These are phyloP conservation scores for Rhodotorula kratochvilovae DNA, from an alignment of 768 basidiomycete species.

Conservation along the genomic window DNA sequence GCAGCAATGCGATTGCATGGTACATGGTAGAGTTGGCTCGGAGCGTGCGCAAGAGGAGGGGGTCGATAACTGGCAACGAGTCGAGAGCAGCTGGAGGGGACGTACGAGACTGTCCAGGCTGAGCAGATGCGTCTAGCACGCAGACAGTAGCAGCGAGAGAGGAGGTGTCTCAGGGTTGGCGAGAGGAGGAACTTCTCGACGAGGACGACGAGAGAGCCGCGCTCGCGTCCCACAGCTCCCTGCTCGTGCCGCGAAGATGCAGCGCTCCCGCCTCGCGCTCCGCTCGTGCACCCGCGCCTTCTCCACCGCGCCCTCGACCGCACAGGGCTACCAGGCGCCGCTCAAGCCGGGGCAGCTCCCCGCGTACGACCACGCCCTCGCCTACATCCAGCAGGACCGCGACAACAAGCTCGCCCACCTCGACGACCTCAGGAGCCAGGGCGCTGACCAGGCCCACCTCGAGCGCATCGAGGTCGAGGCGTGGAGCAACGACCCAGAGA, in stretches of 20 bases:
- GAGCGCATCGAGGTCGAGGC: slow-evolving; percentile 69
- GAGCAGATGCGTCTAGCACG: too few species aligned
- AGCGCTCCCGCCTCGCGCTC: slow-evolving; percentile 13
- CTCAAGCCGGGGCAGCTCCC: slow-evolving; percentile 34
- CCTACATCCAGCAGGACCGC: slow-evolving; percentile 64
- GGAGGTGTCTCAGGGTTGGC: too few species aligned
- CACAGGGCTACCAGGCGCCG: slow-evolving; percentile 13
- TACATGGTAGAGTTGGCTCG: too few species aligned
- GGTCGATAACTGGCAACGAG: too few species aligned
- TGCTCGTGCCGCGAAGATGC: neutral
- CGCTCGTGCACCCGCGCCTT: slow-evolving; percentile 13
- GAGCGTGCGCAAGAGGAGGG: too few species aligned
- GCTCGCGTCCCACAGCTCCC: too few species aligned
- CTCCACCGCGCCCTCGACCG: slow-evolving; percentile 16
- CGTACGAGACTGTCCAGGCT: too few species aligned
- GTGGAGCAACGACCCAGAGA: slow-evolving; percentile 74
- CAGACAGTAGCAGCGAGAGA: too few species aligned
- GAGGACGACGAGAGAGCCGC: too few species aligned
- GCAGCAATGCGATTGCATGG: too few species aligned
- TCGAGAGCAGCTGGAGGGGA: too few species aligned
- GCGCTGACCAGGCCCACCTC: slow-evolving; percentile 44
- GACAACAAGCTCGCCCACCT: slow-evolving; percentile 54
- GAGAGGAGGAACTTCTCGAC: too few species aligned
- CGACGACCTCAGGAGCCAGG: slow-evolving; percentile 48
- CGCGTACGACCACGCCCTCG: slow-evolving; percentile 76